These are phyloP conservation scores for Conringia planisiliqua DNA, from an alignment of 345 rosid genomes.

Conservation along the genomic window DNA sequence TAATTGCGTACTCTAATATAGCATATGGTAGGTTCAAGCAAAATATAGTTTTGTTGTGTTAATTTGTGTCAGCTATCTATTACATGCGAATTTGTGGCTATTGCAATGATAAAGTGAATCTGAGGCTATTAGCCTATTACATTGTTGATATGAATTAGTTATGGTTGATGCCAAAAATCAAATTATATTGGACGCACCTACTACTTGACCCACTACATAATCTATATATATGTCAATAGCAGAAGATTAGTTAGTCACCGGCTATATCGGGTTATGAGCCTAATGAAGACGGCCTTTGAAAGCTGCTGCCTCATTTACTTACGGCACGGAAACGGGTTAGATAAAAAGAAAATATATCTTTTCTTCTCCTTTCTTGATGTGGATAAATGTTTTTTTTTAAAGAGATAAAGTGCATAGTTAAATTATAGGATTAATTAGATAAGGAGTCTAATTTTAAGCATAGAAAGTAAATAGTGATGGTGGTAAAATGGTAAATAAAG, in stretches of 20 bases:
- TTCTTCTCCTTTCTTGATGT: neutral
- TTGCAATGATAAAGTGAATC: neutral
- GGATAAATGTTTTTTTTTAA: neutral
- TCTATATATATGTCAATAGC: neutral
- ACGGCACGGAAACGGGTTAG: constrained; percentile 1
- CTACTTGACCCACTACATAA: neutral
- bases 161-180: neutral
- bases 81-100: neutral
- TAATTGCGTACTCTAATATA: neutral
- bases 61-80: neutral
- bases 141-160: neutral
- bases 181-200: neutral
- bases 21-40: constrained; percentile 1
- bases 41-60: neutral
- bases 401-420: neutral
- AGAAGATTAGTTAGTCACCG: neutral
- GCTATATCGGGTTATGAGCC: constrained; percentile 21
- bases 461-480: neutral
- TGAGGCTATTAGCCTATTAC: neutral
- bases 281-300: constrained; percentile 8
- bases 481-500: neutral
- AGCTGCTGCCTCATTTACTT: constrained; percentile 24
- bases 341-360: neutral
- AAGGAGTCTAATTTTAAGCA: neutral
- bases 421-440: neutral